These are phyloP conservation scores for Neonectria coccinea DNA, from an alignment of 2,329 filamentous ascomycete genomes.

Conservation along the genomic window DNA sequence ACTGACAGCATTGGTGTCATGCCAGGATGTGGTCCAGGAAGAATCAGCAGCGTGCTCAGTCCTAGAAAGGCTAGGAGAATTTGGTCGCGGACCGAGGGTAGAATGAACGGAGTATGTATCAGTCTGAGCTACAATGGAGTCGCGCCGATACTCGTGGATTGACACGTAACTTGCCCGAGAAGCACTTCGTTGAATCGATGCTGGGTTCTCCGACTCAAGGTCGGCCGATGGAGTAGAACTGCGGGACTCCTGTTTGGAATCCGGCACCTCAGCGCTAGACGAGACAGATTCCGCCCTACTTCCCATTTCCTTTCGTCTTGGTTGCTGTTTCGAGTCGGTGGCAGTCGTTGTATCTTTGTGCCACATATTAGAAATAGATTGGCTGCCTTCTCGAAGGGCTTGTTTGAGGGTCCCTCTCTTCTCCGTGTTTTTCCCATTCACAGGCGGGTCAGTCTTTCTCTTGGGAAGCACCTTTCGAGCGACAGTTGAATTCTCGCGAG, in stretches of 20 bases:
- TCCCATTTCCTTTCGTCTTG: constrained; percentile 42
- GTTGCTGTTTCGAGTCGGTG: constrained; percentile 39
- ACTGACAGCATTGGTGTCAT: constrained; percentile 31
- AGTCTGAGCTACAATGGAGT: constrained; percentile 67
- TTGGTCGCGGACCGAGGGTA: constrained; percentile 56
- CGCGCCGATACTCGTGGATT: constrained; percentile 62
- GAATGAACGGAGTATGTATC: constrained; percentile 67
- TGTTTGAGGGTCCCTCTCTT: constrained; percentile 62
- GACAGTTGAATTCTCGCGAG: constrained; percentile 27
- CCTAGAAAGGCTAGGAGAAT: constrained; percentile 55
- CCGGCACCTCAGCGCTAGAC: constrained; percentile 28
- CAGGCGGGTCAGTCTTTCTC: constrained; percentile 38
- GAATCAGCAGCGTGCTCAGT: constrained; percentile 44
- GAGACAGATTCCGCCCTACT: constrained; percentile 21
- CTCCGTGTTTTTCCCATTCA: constrained; percentile 46
- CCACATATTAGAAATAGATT: constrained; percentile 61
- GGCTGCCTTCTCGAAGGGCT: constrained; percentile 63
- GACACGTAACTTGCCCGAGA: constrained; percentile 64
- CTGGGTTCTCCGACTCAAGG: constrained; percentile 39
- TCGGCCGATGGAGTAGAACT: constrained; percentile 22
- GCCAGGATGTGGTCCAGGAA: constrained; percentile 31
- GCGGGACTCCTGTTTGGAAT: constrained; percentile 12
- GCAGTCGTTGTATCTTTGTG: constrained; percentile 57
- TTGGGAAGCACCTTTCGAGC: constrained; percentile 36
- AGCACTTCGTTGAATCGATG: constrained; percentile 52